Evolutionary conservation across 257 asterid genomes (phyloP).

Genomic region (Jacaranda mimosifolia): DNA sequence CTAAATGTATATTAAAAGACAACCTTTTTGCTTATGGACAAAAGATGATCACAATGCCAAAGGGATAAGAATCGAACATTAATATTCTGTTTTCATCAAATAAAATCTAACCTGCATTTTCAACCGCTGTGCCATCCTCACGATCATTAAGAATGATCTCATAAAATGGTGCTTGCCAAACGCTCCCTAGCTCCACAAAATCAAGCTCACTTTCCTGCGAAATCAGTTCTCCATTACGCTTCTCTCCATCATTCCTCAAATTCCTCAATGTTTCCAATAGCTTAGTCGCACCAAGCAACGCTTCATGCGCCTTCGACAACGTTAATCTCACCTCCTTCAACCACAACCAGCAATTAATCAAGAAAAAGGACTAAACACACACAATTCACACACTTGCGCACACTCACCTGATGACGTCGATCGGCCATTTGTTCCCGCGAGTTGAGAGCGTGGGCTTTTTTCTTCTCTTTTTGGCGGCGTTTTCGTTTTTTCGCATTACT

Average conservation of each 20-base stretch:
- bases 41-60: constrained; percentile 20
- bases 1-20: not conserved
- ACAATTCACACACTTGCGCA: not conserved
- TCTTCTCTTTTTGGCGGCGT: constrained; percentile 60
- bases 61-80: not conserved
- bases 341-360: not conserved
- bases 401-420: constrained; percentile 76
- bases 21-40: not conserved
- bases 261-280: constrained; percentile 55
- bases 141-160: constrained; percentile 61
- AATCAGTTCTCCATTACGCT: constrained; percentile 36
- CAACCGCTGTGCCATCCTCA: constrained; percentile 38
- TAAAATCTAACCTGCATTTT: constrained; percentile 51
- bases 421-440: constrained; percentile 78
- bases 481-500: constrained; percentile 57
- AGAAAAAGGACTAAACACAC: not conserved
- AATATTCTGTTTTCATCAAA: not conserved
- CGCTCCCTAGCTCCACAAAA: constrained; percentile 73
- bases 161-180: constrained; percentile 83
- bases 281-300: constrained; percentile 57
- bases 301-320: constrained; percentile 76
- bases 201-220: constrained; percentile 54
- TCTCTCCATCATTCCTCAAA: constrained; percentile 59
- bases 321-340: constrained; percentile 66
- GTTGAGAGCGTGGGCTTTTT: constrained; percentile 53